These are phyloP conservation scores for Saturnispora kantuleensis DNA, from an alignment of 805 yeast genomes.

Conservation along the genomic window DNA sequence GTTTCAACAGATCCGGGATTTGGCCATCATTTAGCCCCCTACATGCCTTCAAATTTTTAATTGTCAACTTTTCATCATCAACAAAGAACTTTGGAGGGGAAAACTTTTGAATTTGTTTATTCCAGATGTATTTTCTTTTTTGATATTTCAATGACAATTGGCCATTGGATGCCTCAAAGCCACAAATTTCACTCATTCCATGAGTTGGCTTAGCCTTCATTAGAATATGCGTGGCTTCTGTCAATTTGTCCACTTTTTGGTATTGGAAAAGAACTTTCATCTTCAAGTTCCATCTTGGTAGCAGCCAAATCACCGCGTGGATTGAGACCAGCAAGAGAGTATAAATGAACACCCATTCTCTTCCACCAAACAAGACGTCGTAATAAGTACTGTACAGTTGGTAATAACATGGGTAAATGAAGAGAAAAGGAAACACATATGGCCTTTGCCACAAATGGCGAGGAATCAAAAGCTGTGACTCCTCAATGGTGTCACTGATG, in stretches of 20 bases:
- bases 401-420: conserved; percentile 64
- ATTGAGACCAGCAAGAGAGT: conserved; percentile 62
- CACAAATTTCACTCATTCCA: conserved; percentile 76
- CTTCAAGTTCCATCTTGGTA: conserved; percentile 89
- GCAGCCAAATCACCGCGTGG: conserved; percentile 69
- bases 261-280: conserved; percentile 66
- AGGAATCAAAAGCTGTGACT: conserved; percentile 68
- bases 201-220: conserved; percentile 76
- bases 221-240: conserved; percentile 62
- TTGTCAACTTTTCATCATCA: conserved; percentile 51
- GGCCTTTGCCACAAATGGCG: conserved; percentile 53
- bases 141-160: conserved; percentile 73
- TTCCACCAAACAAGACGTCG: conserved; percentile 74
- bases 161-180: conserved; percentile 44
- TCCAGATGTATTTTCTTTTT: conserved; percentile 79
- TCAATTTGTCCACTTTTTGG: conserved; percentile 36
- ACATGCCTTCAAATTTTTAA: conserved; percentile 43
- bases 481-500: conserved; percentile 59
- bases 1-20: conserved; percentile 35
- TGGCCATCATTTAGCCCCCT: conserved; percentile 26
- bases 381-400: conserved; percentile 59
- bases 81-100: conserved; percentile 75
- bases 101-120: conserved; percentile 43
- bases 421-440: conserved; percentile 73
- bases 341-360: conserved; percentile 94